Percentiles rank a stretch among this genome's conserved stretches.
Conservation (phyloP, 768 basidiomycete species). For the Suillus subaureus region DNA sequence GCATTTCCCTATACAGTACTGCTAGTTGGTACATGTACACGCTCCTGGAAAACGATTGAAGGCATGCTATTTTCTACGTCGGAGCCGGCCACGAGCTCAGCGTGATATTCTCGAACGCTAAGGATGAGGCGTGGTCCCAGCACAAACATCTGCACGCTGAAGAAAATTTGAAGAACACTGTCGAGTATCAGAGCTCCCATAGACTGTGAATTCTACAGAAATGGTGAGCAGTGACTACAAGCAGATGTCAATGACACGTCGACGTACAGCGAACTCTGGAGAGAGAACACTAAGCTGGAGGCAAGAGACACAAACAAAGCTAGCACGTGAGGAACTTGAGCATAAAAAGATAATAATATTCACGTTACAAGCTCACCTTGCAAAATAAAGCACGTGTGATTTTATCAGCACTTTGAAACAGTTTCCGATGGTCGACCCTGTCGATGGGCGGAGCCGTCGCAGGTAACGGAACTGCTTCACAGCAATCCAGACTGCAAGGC, state of each 20-base stretch:
- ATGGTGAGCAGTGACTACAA: background rate
- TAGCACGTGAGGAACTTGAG: too few species aligned
- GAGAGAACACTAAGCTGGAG: too few species aligned
- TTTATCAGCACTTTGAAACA: background rate
- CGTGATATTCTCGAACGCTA: background rate
- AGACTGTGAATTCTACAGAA: background rate
- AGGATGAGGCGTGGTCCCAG: too few species aligned
- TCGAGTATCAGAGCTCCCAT: background rate
- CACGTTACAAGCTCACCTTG: background rate
- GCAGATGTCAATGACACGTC: background rate
- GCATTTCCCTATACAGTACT: too few species aligned
- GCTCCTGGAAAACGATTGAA: too few species aligned
- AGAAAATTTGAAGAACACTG: background rate
- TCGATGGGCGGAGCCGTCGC: background rate
- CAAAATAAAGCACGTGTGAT: background rate
- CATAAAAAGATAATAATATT: background rate
- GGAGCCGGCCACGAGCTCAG: background rate
- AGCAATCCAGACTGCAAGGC: background rate
- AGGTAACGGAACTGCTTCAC: background rate
- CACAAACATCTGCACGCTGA: background rate
- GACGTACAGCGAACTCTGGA: too few species aligned
- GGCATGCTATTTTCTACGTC: background rate
- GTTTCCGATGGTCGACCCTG: background rate
- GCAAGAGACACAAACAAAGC: too few species aligned
- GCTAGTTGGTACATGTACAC: too few species aligned